These are phyloP conservation scores for Xylogone sp. DNA, from an alignment of 2,329 filamentous ascomycete species.

Conservation along the genomic window DNA sequence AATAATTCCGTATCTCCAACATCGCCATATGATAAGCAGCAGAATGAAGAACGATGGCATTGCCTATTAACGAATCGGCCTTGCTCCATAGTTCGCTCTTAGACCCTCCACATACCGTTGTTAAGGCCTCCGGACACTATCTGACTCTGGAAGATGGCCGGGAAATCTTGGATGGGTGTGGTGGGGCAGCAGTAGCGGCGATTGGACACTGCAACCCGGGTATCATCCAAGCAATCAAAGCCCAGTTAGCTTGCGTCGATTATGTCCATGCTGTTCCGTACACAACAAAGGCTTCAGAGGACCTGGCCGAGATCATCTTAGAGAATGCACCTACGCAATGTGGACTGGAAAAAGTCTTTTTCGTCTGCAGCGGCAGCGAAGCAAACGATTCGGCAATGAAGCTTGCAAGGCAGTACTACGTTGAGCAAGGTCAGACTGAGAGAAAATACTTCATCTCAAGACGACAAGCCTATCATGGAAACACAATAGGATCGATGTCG, in stretches of 20 bases:
- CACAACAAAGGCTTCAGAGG: constrained; percentile 45
- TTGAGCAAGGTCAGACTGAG: constrained; percentile 40
- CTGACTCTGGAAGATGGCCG: too few species aligned
- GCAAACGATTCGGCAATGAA: constrained; percentile 65
- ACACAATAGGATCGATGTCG: constrained; percentile 56
- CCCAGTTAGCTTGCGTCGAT: constrained; percentile 53
- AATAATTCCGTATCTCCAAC: too few species aligned
- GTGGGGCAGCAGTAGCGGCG: constrained; percentile 68
- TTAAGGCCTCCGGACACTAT: too few species aligned
- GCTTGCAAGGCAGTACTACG: constrained; percentile 59
- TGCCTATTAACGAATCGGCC: too few species aligned
- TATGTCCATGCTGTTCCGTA: constrained; percentile 58
- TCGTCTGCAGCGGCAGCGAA: constrained; percentile 49
- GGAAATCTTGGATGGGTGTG: constrained; percentile 69
- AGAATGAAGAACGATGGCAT: too few species aligned
- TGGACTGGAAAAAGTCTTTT: constrained; percentile 3
- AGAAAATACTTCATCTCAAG: constrained; percentile 59
- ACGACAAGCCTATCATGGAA: constrained; percentile 63
- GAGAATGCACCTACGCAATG: not conserved
- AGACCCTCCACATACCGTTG: too few species aligned
- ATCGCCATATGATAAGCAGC: too few species aligned
- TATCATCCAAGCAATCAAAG: constrained; percentile 52
- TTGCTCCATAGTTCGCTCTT: too few species aligned
- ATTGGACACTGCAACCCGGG: constrained; percentile 62
- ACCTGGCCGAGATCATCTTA: constrained; percentile 26